Conservation (phyloP, 768 basidiomycete species). For the Rhodosporidiobolus sp. region DNA sequence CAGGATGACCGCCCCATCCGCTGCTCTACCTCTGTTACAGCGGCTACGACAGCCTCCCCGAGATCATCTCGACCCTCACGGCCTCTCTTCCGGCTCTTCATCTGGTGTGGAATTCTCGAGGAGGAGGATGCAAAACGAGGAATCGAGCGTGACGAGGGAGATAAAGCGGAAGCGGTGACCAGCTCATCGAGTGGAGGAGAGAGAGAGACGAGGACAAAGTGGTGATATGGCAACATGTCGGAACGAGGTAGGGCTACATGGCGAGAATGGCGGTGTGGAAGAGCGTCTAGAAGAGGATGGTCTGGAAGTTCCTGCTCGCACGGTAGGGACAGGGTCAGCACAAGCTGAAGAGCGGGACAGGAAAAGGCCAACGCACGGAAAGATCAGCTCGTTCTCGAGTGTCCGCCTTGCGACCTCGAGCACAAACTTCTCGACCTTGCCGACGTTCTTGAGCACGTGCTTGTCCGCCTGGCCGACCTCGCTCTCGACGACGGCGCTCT, state of each 20-base stretch:
- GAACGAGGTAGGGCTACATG: too few species aligned
- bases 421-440: slow-evolving; percentile 88
- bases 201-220: too few species aligned
- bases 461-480: slow-evolving; percentile 95
- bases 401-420: slow-evolving; percentile 92
- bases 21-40: slow-evolving; percentile 63
- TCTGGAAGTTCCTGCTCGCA: slow-evolving; percentile 27
- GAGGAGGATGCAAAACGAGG: too few species aligned
- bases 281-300: slow-evolving; percentile 7
- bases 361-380: slow-evolving; percentile 5
- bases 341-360: not conserved
- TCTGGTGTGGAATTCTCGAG: too few species aligned
- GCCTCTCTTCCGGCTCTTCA: slow-evolving; percentile 57
- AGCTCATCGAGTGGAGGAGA: too few species aligned
- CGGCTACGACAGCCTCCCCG: slow-evolving; percentile 74
- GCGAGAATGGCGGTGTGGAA: too few species aligned
- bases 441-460: slow-evolving; percentile 91
- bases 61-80: slow-evolving; percentile 59
- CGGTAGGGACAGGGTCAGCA: not conserved
- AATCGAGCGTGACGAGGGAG: too few species aligned
- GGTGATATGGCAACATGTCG: too few species aligned
- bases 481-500: slow-evolving; percentile 79
- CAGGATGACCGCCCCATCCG: not conserved
- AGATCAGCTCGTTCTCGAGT: slow-evolving; percentile 56
- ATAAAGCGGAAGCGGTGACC: too few species aligned